Conservation (phyloP, 345 rosid genomes). For the Garcia nutans region DNA sequence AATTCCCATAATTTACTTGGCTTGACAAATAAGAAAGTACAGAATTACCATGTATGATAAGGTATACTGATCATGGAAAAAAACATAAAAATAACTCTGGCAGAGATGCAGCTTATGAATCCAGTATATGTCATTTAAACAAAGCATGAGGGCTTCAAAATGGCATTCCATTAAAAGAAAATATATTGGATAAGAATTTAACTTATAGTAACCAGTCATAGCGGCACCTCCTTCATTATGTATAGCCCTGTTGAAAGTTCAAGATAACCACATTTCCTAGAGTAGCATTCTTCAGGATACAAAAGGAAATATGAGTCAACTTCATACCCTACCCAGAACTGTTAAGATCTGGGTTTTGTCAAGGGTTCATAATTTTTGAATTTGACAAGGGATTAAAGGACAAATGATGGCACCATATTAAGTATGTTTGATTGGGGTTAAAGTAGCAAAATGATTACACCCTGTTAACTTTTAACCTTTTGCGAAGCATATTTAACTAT, state of each 20-base stretch:
- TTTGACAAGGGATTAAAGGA: too few relatives aligned
- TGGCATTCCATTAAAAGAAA: neutral
- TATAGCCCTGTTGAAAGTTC: neutral
- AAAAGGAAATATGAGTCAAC: neutral
- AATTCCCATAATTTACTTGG: neutral
- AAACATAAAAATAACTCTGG: neutral
- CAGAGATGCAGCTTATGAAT: neutral
- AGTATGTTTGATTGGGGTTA: neutral
- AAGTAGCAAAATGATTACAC: neutral
- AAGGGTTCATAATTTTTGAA: too few relatives aligned
- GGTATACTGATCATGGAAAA: neutral
- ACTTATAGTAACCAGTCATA: too few relatives aligned
- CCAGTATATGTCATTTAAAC: neutral
- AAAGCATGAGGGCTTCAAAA: neutral
- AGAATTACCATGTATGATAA: conserved; percentile 8
- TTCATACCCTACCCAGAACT: neutral
- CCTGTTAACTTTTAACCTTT: neutral
- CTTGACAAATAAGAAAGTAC: neutral
- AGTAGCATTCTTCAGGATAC: neutral
- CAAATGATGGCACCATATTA: neutral
- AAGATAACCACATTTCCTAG: neutral
- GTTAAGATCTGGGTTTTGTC: neutral
- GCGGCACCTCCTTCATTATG: neutral
- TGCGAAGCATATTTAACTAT: neutral
- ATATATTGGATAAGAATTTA: neutral